Evolutionary conservation across 1,284 basidiomycete species (phyloP).

Genomic region (Cutaneotrichosporon curvatum): DNA sequence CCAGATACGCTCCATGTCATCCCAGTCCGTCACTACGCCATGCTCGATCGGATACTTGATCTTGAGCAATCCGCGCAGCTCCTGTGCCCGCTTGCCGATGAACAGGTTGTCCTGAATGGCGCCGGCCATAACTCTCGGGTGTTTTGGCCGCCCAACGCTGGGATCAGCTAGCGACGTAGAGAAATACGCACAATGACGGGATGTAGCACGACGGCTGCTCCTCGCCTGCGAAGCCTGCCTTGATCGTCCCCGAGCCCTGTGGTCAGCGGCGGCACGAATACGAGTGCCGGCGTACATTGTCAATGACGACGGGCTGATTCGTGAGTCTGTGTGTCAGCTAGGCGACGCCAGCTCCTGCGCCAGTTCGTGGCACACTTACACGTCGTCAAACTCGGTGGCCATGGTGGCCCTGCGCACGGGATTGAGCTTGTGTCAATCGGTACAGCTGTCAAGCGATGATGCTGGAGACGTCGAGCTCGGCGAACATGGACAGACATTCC

Average conservation of each 20-base stretch:
- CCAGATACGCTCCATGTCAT: conserved; percentile 99
- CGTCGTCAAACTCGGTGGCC: conserved; percentile 44
- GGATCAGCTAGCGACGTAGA: not conserved
- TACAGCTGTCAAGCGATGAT: no score
- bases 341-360: not conserved
- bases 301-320: conserved; percentile 66
- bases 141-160: conserved; percentile 91
- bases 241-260: conserved; percentile 93
- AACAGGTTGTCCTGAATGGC: conserved; percentile 62
- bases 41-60: conserved; percentile 99
- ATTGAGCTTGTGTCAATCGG: no score
- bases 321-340: conserved; percentile 33
- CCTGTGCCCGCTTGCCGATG: conserved; percentile 87
- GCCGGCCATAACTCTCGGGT: conserved; percentile 92
- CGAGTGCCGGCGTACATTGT: conserved; percentile 72
- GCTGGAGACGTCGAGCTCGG: no score
- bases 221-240: conserved; percentile 94
- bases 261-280: conserved; percentile 1
- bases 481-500: no score
- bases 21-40: conserved; percentile 85
- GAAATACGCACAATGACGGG: conserved; percentile 78
- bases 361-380: conserved; percentile 19
- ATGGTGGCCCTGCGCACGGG: conserved; percentile 35
- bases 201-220: conserved; percentile 98
- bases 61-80: conserved; percentile 85